Evolutionary conservation across 208 protist genomes (phyloP), one percentile per base, ranked within the genome.

Genomic region (Leishmania guyanensis): DNA sequence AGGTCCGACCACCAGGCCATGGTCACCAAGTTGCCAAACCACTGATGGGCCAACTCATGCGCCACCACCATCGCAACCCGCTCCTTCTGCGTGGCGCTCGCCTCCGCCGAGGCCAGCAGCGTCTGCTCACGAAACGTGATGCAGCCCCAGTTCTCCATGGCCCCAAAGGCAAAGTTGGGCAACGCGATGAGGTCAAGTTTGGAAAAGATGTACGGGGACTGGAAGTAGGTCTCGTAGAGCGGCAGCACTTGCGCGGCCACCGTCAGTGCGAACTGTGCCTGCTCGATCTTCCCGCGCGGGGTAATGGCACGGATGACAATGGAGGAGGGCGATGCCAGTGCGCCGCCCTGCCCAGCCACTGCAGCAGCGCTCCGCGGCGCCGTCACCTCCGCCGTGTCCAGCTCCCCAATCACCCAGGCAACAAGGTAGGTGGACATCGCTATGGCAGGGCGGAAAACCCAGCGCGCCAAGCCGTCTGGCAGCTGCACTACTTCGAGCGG

Each of bases 21-120:
- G n/a, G 98, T 99, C n/a, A 98, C 97, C 26, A 99, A 85, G 90
- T 99, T 99, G 77, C 99, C 99, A 82, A 99, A 99, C 98, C 98
- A 99, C 94, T 99, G 96, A 81, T 99, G 99, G 16, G 94, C 97
- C 48, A 99, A 75, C 82, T 98, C 98, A 84, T 99, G 98, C 50
- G 92, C 88, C 29, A 99, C 93, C 12, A 98, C 92, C 43, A 92
- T 81, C 53, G 95, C 94, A 33, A 97, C 94, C 14, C 87, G 82
- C 77, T 94, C 77, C 50, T 75, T 77, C 60, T 94, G 88, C 74
- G 72, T 73, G 14, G 84, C 80, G 78, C 81, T 92, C 58, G 90
- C 87, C 33, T 74, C 75, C 33, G 88, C 84, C 77, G 92, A 84
- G 76, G 88, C 91, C 26, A 97, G 90, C 56, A 97, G 75, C 39